A percentile compares a stretch with the other conserved stretches of the same genome.
These are phyloP conservation scores for Curvularia spicifera DNA, from an alignment of 2,329 filamentous ascomycete species.

Conservation along the genomic window DNA sequence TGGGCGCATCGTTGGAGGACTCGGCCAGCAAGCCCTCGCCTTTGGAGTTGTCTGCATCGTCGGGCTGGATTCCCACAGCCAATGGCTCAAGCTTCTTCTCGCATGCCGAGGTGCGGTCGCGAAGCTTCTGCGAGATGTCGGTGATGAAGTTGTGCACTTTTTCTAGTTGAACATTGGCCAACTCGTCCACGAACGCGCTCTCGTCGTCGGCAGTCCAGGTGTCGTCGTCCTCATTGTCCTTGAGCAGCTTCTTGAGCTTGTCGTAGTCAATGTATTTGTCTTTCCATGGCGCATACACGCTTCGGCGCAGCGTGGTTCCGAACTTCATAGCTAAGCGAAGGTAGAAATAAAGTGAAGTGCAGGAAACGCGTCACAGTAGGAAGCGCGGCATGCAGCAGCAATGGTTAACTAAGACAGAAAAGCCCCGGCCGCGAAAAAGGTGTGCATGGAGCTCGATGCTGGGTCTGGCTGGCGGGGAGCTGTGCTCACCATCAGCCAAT, in stretches of 20 bases:
- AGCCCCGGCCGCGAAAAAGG: constrained; percentile 13
- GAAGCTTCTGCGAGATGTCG: constrained; percentile 79
- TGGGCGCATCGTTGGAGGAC: constrained; percentile 25
- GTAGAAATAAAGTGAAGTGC: background rate
- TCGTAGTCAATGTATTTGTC: constrained; percentile 94
- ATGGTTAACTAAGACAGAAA: constrained; percentile 2
- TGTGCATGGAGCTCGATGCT: constrained; percentile 15
- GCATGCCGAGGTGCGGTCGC: constrained; percentile 76
- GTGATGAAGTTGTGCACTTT: constrained; percentile 92
- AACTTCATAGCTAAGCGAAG: constrained; percentile 75
- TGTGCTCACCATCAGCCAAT: constrained; percentile 12
- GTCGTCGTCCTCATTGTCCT: constrained; percentile 69
- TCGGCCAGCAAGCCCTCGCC: constrained; percentile 26
- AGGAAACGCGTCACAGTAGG: constrained; percentile 14
- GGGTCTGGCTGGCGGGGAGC: constrained; percentile 16
- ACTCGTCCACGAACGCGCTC: constrained; percentile 89
- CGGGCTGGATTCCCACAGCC: constrained; percentile 47
- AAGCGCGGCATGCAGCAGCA: constrained; percentile 17
- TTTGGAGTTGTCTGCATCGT: constrained; percentile 22
- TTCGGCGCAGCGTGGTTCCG: constrained; percentile 82
- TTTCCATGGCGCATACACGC: constrained; percentile 86
- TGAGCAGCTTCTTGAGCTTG: constrained; percentile 87
- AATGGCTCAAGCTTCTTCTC: constrained; percentile 69
- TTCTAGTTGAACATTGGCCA: constrained; percentile 92
- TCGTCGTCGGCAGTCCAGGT: constrained; percentile 94